Conservation (phyloP, 1,284 basidiomycete species). For the Megacollybia platyphylla region DNA sequence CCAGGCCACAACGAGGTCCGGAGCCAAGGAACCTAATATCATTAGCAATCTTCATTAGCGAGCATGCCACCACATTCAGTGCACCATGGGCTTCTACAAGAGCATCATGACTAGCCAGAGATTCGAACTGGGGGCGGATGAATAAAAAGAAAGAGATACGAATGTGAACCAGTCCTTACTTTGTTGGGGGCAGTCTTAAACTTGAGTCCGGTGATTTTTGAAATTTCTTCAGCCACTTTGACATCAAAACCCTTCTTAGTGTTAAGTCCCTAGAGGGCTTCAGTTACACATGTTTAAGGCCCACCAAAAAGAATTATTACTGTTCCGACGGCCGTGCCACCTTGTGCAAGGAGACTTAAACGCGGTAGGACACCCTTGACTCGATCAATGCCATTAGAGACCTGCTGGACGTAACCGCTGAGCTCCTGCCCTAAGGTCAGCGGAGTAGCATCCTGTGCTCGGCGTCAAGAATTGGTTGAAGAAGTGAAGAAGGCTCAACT, state of each 20-base stretch:
- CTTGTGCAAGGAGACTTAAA: constrained; percentile 87
- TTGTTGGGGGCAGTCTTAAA: constrained; percentile 99
- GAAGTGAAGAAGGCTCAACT: constrained; percentile 18
- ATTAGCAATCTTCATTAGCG: constrained; percentile 99
- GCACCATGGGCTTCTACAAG: constrained; percentile 96
- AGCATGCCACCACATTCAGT: constrained; percentile 89
- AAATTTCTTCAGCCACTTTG: constrained; percentile 87
- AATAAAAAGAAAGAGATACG: constrained; percentile 7
- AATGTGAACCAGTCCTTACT: constrained; percentile 55
- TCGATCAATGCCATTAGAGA: constrained; percentile 85
- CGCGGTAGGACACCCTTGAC: constrained; percentile 79
- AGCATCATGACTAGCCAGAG: constrained; percentile 93
- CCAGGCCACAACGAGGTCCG: constrained; percentile 94
- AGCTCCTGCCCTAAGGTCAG: constrained; percentile 98
- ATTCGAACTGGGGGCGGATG: constrained; percentile 66
- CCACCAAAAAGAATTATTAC: constrained; percentile 28
- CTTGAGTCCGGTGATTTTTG: constrained; percentile 80
- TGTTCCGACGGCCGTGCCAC: constrained; percentile 97
- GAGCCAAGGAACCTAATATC: constrained; percentile 98
- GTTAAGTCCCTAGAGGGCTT: constrained; percentile 70
- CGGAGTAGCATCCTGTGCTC: constrained; percentile 82
- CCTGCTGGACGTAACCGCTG: constrained; percentile 94
- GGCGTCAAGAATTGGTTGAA: background rate
- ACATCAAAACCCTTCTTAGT: constrained; percentile 95
- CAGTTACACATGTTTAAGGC: background rate